phyloP scores from a whole-genome alignment of 139 green algal species.

The Raphidocelis subcapitata region DNA sequence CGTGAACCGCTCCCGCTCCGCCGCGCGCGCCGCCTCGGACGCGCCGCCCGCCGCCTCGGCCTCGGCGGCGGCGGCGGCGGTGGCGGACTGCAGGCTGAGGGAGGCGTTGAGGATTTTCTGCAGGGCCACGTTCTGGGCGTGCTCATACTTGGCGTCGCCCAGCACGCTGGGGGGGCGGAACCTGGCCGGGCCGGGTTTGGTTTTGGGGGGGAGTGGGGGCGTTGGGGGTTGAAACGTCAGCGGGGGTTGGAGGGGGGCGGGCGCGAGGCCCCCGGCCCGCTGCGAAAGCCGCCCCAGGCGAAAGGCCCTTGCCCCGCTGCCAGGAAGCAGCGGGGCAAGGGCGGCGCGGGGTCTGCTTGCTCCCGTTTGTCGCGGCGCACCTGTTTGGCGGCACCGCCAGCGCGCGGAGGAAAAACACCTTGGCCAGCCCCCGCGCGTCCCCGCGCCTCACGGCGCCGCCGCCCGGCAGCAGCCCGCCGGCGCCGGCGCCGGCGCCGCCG shows the following conservation, averaged over 20 bases:
- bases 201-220: too few relatives aligned
- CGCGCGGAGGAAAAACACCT: conserved; percentile 87
- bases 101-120: conserved; percentile 74
- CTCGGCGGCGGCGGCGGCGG: conserved; percentile 2
- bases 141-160: conserved; percentile 69
- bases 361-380: too few relatives aligned
- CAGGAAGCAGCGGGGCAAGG: too few relatives aligned
- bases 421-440: conserved; percentile 32
- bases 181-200: too few relatives aligned
- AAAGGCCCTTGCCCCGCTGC: too few relatives aligned
- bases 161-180: conserved; percentile 79
- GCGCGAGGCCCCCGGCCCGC: too few relatives aligned
- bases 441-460: conserved; percentile 8
- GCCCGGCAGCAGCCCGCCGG: neutral
- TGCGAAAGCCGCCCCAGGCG: too few relatives aligned
- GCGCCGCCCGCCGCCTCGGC: neutral
- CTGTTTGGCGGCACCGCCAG: conserved; percentile 90
- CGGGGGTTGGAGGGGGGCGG: too few relatives aligned
- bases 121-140: conserved; percentile 88
- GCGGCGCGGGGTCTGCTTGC: too few relatives aligned
- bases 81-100: conserved; percentile 39
- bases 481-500: conserved; percentile 22
- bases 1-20: conserved; percentile 41
- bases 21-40: neutral
- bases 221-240: too few relatives aligned